Evolutionary conservation across 2,329 filamentous ascomycete genomes (phyloP).

Genomic region (Xylaria sp.): DNA sequence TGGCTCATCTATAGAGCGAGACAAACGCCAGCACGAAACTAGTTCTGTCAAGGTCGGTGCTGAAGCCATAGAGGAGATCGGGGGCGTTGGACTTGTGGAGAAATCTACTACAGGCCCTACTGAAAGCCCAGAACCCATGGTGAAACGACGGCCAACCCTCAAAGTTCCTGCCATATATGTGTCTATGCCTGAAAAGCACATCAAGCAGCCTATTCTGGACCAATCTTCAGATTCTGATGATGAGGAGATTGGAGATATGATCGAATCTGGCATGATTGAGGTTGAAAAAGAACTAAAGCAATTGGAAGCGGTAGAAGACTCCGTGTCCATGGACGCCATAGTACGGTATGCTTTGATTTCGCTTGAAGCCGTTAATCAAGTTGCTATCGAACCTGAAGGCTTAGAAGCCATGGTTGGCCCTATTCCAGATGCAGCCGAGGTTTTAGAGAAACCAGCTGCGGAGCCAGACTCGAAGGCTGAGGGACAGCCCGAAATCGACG

Average conservation of each 20-base stretch:
- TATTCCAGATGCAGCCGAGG: conserved; percentile 52
- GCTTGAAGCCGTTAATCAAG: conserved; percentile 60
- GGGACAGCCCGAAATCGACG: conserved; percentile 34
- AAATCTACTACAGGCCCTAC: conserved; percentile 15
- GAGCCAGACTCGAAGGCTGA: conserved; percentile 41
- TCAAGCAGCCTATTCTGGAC: conserved; percentile 49
- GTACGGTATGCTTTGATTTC: conserved; percentile 60
- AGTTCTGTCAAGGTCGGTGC: conserved; percentile 17
- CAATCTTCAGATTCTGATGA: conserved; percentile 65
- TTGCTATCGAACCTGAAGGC: conserved; percentile 59
- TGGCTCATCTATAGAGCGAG: conserved; percentile 41
- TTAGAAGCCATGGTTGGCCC: conserved; percentile 58
- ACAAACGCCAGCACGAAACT: conserved; percentile 41
- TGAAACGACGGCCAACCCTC: conserved; percentile 25
- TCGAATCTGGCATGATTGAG: conserved; percentile 64
- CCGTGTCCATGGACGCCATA: conserved; percentile 56
- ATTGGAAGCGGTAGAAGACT: conserved; percentile 54
- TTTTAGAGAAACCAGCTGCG: conserved; percentile 38
- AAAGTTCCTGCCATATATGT: conserved; percentile 31
- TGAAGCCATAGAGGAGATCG: conserved; percentile 33
- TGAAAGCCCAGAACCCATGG: conserved; percentile 26
- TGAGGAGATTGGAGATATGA: conserved; percentile 69
- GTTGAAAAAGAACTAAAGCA: conserved; percentile 62
- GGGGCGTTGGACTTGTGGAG: conserved; percentile 17
- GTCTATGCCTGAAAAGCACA: conserved; percentile 46